Conservation (phyloP, 176 grass and related monocot genomes). For the Avena insularis region DNA sequence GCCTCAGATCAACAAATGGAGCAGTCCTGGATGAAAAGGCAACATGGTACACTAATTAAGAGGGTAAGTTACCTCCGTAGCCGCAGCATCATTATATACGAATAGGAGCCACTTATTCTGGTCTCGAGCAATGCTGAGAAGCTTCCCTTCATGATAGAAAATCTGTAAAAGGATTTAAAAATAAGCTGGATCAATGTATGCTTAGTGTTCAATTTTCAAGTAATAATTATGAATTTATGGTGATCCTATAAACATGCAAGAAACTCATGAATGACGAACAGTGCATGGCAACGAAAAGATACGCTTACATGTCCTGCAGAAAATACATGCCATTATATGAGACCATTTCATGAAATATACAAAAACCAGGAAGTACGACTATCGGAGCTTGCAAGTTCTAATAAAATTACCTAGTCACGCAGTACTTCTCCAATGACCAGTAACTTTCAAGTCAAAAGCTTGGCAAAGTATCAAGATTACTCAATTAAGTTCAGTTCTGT, state of each 20-base stretch:
- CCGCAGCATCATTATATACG: too few relatives aligned
- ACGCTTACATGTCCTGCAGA: neutral
- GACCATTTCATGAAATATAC: neutral
- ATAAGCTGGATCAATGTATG: too few relatives aligned
- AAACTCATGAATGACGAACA: neutral
- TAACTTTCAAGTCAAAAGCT: neutral
- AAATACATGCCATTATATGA: neutral
- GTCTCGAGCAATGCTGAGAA: too few relatives aligned
- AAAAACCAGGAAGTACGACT: neutral
- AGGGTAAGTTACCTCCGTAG: too few relatives aligned
- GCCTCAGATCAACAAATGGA: too few relatives aligned
- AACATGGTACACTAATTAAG: too few relatives aligned
- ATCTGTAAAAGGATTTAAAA: too few relatives aligned
- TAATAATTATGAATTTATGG: neutral
- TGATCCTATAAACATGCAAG: neutral
- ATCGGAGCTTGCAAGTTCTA: neutral
- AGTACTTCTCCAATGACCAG: neutral
- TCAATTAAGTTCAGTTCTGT: neutral
- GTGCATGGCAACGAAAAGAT: neutral
- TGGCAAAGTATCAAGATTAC: neutral
- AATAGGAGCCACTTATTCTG: too few relatives aligned
- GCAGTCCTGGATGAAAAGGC: too few relatives aligned
- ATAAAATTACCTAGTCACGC: neutral
- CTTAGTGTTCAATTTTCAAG: too few relatives aligned
- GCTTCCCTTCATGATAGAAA: too few relatives aligned